Conservation (phyloP, 1,284 basidiomycete genomes). For the Austropuccinia psidii region DNA sequence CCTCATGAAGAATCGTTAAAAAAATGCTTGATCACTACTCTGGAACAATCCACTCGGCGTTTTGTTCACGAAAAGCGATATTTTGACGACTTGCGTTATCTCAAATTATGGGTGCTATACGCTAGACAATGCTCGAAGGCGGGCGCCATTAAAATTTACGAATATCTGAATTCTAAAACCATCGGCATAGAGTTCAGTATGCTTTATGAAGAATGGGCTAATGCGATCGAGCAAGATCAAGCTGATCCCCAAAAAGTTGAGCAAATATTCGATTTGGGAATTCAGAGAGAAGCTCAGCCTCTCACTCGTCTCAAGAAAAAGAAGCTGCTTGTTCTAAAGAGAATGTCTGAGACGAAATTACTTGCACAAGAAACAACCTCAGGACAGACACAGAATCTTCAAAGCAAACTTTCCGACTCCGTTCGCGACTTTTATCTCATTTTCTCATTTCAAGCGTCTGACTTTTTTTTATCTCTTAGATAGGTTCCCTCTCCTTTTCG, state of each 20-base stretch:
- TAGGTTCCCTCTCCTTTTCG: not conserved
- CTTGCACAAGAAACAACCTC: not conserved
- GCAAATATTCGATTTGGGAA: constrained; percentile 39
- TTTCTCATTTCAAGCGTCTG: not conserved
- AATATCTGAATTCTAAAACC: constrained; percentile 65
- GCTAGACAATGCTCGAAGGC: constrained; percentile 57
- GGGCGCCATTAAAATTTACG: constrained; percentile 56
- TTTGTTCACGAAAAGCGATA: constrained; percentile 74
- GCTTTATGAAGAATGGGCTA: constrained; percentile 80
- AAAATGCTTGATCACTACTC: constrained; percentile 57
- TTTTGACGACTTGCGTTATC: constrained; percentile 74
- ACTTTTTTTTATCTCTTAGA: not conserved
- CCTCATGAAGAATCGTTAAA: constrained; percentile 43
- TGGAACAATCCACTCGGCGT: constrained; percentile 66
- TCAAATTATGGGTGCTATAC: constrained; percentile 79
- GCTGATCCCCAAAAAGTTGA: constrained; percentile 1
- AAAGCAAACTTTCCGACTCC: not conserved
- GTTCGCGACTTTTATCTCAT: not conserved
- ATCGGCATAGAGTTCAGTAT: constrained; percentile 69
- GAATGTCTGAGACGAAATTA: constrained; percentile 6
- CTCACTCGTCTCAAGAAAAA: constrained; percentile 45
- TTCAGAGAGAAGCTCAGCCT: constrained; percentile 44
- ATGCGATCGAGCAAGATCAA: constrained; percentile 56
- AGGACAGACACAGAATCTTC: not conserved
- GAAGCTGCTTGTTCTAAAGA: constrained; percentile 7